Evolutionary conservation across 2,329 filamentous ascomycete genomes (phyloP).

Genomic region (Stenocarpella maydis): DNA sequence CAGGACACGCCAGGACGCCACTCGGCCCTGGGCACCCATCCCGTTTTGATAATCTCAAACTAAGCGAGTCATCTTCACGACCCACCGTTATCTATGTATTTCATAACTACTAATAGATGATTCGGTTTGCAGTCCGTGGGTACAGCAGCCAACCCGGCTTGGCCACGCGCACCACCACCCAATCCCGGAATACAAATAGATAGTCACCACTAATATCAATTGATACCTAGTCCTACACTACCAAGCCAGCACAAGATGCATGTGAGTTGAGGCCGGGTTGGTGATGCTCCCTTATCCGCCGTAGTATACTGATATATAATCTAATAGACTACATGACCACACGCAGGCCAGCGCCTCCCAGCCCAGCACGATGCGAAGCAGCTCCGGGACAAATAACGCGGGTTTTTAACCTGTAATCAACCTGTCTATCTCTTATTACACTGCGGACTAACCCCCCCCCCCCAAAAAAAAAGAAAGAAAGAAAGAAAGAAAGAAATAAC

Average conservation of each 20-base stretch:
- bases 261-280: too few species aligned
- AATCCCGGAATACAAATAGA: too few species aligned
- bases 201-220: too few species aligned
- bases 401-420: background rate
- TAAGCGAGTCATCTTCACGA: background rate
- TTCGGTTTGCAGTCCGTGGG: constrained; percentile 15
- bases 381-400: background rate
- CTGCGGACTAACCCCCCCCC: background rate
- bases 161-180: background rate
- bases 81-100: constrained; percentile 33
- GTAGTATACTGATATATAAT: too few species aligned
- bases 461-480: too few species aligned
- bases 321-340: background rate
- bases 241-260: too few species aligned
- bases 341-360: background rate
- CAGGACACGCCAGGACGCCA: background rate
- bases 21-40: constrained; percentile 1
- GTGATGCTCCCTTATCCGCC: too few species aligned
- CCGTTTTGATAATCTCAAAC: constrained; percentile 30
- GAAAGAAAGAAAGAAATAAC: background rate
- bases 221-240: too few species aligned
- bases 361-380: background rate
- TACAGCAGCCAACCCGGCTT: background rate
- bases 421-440: constrained; percentile 3
- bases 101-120: constrained; percentile 31